A percentile compares a stretch with the other conserved stretches of the same genome.
phyloP scores from a whole-genome alignment of 768 basidiomycete species.

The Rhizopogon sp. region DNA sequence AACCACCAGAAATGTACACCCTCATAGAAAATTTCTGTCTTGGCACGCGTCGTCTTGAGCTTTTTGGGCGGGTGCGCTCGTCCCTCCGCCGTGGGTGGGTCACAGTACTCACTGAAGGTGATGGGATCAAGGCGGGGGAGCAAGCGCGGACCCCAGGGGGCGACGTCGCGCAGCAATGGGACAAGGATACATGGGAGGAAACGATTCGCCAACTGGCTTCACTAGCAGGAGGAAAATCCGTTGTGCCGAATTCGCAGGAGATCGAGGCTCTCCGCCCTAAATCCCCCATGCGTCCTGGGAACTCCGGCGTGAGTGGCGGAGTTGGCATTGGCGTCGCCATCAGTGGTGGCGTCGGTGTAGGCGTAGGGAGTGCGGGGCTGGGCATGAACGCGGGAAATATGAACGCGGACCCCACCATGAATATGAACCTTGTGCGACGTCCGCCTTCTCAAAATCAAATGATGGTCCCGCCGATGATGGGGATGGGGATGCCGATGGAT shows the following conservation, averaged over 20 bases:
- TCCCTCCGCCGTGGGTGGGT: slow-evolving; percentile 89
- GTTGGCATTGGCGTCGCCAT: slow-evolving; percentile 17
- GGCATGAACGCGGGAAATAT: slow-evolving; percentile 2
- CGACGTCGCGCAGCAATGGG: slow-evolving; percentile 40
- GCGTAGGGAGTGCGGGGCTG: slow-evolving; percentile 5
- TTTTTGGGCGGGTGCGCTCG: slow-evolving; percentile 71
- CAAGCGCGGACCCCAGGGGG: slow-evolving; percentile 22
- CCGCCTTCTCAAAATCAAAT: slow-evolving; percentile 15
- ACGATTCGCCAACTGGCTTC: slow-evolving; percentile 46
- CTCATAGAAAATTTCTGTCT: slow-evolving; percentile 98
- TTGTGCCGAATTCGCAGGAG: slow-evolving; percentile 72
- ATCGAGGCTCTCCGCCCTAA: slow-evolving; percentile 84
- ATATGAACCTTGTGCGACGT: slow-evolving; percentile 7
- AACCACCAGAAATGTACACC: slow-evolving; percentile 94
- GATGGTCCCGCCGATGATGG: slow-evolving; percentile 37
- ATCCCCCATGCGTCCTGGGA: slow-evolving; percentile 57
- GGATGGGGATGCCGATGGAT: slow-evolving; percentile 32
- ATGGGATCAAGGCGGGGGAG: slow-evolving; percentile 46
- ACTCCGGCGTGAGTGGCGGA: slow-evolving; percentile 19
- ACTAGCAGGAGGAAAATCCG: slow-evolving; percentile 45
- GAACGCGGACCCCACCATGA: slow-evolving; percentile 3
- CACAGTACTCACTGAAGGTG: slow-evolving; percentile 67
- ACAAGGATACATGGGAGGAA: slow-evolving; percentile 60
- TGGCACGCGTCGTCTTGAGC: slow-evolving; percentile 83
- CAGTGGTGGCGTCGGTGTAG: slow-evolving; percentile 18